Base-by-base conservation (phyloP, 1,139 yeast species). In the Taphrina pruni region DNA sequence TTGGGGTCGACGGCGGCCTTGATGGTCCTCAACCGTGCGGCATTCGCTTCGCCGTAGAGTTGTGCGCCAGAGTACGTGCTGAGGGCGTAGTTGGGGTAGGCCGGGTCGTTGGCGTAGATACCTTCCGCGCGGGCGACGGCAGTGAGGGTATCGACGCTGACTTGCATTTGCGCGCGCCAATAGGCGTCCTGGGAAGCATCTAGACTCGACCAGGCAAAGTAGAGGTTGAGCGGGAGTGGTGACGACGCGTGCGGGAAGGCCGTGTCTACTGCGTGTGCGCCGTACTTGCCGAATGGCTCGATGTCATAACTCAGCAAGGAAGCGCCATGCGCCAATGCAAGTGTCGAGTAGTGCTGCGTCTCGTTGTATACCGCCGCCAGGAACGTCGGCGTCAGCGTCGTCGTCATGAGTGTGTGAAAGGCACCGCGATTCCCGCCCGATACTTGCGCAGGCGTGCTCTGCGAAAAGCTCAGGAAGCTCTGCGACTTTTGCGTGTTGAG, bases 181-280 rank as follows among this genome's bases (percentile, higher is more conserved):
- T 21, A 60, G 9, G 36, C 45, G 32, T 60, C 64, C 20, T 60
- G 32, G n/a, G 55, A 26, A 0, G 64, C 21, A 17, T 14, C 39
- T 46, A 48, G 45, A 12, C 36, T 17, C 8, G 58, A 54, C 64
- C 64, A 60, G 39, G 55, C 54, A 35, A 60, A 60, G 55, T 60
- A 60, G 35, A 60, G 43, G 46, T 60, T 60, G 5, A 60, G 46
- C 11, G 64, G 64, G 32, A 60, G 26, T 8, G 64, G 64, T 9
- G 64, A 60, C 45, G 46, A 41, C 45, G 55, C 54, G 51, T 60
- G 64, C 26, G 64, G 64, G 20, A 48, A 60, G 45, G 64, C 64
- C 21, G 52, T 20, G 35, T 60, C 64, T 14, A 48, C 51, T 1
- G 64, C 64, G 43, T 60, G 45, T 1, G 14, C 14, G 5, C 64